A percentile compares a stretch with the other conserved stretches of the same genome.
These are phyloP conservation scores for Huntiella abstrusa DNA, from an alignment of 2,329 filamentous ascomycete genomes.

Conservation along the genomic window DNA sequence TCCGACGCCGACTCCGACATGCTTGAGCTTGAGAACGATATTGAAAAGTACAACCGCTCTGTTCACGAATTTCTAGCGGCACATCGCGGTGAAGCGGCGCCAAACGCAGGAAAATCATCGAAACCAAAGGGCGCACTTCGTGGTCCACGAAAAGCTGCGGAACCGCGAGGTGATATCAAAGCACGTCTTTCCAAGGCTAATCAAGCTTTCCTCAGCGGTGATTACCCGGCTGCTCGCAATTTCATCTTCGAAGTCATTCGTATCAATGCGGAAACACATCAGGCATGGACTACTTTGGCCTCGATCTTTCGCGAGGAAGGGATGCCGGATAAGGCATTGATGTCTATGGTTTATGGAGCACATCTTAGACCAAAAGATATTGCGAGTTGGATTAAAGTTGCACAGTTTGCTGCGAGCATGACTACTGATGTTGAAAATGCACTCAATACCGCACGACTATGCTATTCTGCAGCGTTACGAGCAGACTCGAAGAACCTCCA, in stretches of 20 bases:
- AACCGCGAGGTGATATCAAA: constrained; percentile 54
- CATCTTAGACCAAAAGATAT: constrained; percentile 43
- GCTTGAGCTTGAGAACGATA: constrained; percentile 26
- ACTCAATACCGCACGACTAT: constrained; percentile 35
- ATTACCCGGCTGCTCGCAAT: constrained; percentile 40
- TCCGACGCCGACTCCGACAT: constrained; percentile 27
- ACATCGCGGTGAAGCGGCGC: constrained; percentile 14
- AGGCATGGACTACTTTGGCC: constrained; percentile 44
- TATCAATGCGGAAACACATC: constrained; percentile 47
- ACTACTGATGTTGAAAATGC: constrained; percentile 24
- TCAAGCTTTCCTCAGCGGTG: constrained; percentile 42
- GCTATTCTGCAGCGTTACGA: constrained; percentile 39
- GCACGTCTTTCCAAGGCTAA: constrained; percentile 47
- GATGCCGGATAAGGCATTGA: constrained; percentile 36
- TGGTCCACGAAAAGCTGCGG: constrained; percentile 40
- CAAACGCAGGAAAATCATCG: background rate
- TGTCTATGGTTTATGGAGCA: constrained; percentile 41
- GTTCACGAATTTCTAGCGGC: constrained; percentile 23
- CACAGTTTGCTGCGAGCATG: constrained; percentile 30
- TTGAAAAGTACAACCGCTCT: constrained; percentile 24
- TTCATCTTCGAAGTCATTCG: constrained; percentile 44
- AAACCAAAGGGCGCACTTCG: constrained; percentile 16
- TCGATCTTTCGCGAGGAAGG: constrained; percentile 43
- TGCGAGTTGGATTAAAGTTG: constrained; percentile 38
- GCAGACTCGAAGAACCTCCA: constrained; percentile 37